Base-by-base conservation (phyloP, 1,139 yeast species). In the Protomyces gravidus region DNA sequence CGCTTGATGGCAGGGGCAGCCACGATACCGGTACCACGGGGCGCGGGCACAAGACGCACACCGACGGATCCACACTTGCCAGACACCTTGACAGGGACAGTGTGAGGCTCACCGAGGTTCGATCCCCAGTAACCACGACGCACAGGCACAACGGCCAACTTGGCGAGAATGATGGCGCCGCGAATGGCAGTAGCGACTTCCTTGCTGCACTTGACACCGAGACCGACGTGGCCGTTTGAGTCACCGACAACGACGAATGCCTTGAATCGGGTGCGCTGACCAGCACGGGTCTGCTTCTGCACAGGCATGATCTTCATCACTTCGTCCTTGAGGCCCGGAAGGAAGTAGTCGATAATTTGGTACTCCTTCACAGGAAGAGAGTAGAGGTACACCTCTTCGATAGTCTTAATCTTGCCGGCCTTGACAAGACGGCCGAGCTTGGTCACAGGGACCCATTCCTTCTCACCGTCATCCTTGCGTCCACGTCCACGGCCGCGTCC, bases 111-210 rank as follows among this genome's bases (percentile, higher is more conserved):
- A 85, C 98, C 99, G 80, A 92, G 88, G 84, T 89, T 88, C 78
- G 96, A 80, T 81, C 99, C 99, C 99, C 99, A 92, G 92, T 92
- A 92, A 84, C 99, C 99, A 85, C 98, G 89, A 86, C 99, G 90
- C 82, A 94, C 92, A 77, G 99, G 99, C 77, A 94, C 89, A 79
- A 92, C 87, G 70, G 97, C 86, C 76, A 92, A 86, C 85, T 92
- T 92, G 78, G 98, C 99, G 77, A 92, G 90, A 83, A 89, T 84
- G 82, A 92, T 90, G 73, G 98, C 98, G 72, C 97, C 96, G 82
- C 96, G 89, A 83, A 92, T 92, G 76, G 99, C 97, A 73, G 97
- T 89, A 73, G 99, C 98, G 74, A 92, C 97, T 83, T 94, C 99
- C 89, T 92, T 92, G 74, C 98, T 96, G 79, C 97, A 90, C 89